Evolutionary conservation across 345 rosid species (phyloP).

Genomic region (Salix udensis): DNA sequence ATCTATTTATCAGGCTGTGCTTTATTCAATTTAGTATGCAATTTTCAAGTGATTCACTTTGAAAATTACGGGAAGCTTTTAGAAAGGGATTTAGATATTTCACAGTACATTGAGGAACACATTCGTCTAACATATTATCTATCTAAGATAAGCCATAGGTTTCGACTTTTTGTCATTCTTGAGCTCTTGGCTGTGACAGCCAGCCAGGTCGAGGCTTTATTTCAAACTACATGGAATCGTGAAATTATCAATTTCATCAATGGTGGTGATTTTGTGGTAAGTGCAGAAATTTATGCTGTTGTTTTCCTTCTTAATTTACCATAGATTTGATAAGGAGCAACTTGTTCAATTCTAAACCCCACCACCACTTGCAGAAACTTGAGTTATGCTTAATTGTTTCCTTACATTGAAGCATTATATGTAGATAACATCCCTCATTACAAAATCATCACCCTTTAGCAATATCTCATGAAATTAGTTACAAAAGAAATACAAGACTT

Average conservation of each 20-base stretch:
- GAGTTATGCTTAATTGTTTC: not conserved
- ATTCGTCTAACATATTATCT: conserved; percentile 21
- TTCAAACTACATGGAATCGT: conserved; percentile 30
- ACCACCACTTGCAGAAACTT: not conserved
- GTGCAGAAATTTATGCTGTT: not conserved
- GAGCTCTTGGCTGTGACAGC: conserved; percentile 34
- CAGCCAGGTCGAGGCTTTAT: conserved; percentile 25
- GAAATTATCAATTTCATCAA: conserved; percentile 23
- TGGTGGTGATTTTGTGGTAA: conserved; percentile 36
- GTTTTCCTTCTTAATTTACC: not conserved
- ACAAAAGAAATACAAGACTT: not conserved
- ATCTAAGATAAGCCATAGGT: conserved; percentile 41
- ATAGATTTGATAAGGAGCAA: not conserved
- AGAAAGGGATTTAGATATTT: conserved; percentile 33
- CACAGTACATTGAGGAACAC: conserved; percentile 29
- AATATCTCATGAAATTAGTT: not conserved
- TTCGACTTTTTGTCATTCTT: conserved; percentile 25
- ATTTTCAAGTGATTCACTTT: conserved; percentile 34
- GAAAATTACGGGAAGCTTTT: conserved; percentile 37
- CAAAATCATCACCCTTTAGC: not conserved
- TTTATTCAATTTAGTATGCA: conserved; percentile 34
- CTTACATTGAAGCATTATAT: not conserved
- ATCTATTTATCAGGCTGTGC: conserved; percentile 32
- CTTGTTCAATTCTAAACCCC: not conserved
- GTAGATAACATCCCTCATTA: not conserved